These are phyloP conservation scores for Cryptosporidium ryanae DNA, from an alignment of 169 alveolate species.

Conservation along the genomic window DNA sequence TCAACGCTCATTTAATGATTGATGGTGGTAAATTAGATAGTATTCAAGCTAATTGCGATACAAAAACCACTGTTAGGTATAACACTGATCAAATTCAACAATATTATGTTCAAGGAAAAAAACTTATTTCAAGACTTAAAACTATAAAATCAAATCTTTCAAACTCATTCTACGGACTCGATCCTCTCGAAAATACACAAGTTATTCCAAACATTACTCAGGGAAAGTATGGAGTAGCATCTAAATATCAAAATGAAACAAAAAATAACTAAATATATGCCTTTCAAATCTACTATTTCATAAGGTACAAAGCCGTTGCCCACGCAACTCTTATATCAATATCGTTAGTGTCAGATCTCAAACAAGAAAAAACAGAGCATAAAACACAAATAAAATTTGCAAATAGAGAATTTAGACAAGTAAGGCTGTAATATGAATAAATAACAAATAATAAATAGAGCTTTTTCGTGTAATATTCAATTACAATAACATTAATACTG, in stretches of 20 bases:
- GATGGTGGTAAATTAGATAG: background rate
- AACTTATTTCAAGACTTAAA: background rate
- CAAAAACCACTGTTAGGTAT: background rate
- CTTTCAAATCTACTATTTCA: no score
- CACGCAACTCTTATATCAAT: no score
- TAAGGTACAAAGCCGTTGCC: no score
- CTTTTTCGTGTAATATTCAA: no score
- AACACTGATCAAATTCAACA: background rate
- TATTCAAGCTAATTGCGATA: background rate
- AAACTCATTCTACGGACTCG: conserved; percentile 23
- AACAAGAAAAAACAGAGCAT: no score
- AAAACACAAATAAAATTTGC: background rate
- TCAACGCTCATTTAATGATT: background rate
- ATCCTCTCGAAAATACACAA: conserved; percentile 42
- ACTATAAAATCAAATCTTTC: background rate
- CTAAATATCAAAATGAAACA: conserved; percentile 19
- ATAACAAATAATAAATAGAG: no score
- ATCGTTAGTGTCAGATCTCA: no score
- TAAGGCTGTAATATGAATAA: conserved; percentile 13
- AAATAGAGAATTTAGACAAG: conserved; percentile 57
- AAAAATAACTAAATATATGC: background rate
- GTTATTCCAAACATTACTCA: conserved; percentile 25
- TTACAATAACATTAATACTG: no score
- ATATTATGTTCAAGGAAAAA: background rate
- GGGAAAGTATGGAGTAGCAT: conserved; percentile 64